phyloP scores from a whole-genome alignment of 148 eudicot genomes.

The Fallopia convolvulus region DNA sequence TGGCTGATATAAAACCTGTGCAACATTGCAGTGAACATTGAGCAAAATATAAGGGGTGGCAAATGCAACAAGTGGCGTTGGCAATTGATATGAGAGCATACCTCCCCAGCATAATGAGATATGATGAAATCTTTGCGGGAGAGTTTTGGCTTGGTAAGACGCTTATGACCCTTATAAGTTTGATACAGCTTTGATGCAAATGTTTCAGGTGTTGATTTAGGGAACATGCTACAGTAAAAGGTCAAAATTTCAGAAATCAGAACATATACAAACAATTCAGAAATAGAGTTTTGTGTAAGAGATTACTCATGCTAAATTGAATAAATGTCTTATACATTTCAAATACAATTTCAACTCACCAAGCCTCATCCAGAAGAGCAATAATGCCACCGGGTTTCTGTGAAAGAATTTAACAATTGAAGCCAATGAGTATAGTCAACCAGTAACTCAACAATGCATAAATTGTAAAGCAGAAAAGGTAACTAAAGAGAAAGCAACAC shows the following conservation, averaged over 20 bases:
- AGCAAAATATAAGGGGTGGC: not conserved
- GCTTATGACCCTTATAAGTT: conserved; percentile 81
- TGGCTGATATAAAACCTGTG: conserved; percentile 86
- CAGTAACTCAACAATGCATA: not conserved
- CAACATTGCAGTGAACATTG: conserved; percentile 3
- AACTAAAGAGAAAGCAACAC: not conserved
- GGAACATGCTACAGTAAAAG: conserved; percentile 76
- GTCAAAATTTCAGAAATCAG: not conserved
- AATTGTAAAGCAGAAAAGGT: not conserved
- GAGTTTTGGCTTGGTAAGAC: conserved; percentile 88
- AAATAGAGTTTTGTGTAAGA: not conserved
- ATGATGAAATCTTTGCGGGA: conserved; percentile 90
- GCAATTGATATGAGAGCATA: conserved; percentile 19
- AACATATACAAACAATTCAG: not conserved
- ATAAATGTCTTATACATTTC: not conserved
- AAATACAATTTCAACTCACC: conserved; percentile 38
- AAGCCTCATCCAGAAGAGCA: conserved; percentile 97
- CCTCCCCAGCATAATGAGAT: conserved; percentile 98
- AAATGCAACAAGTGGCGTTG: not conserved
- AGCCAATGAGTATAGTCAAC: conserved; percentile 3
- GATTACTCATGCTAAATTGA: not conserved
- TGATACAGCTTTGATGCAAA: conserved; percentile 90
- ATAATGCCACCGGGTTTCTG: conserved; percentile 98
- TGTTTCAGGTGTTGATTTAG: conserved; percentile 95
- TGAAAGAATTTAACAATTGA: conserved; percentile 14